Base-by-base conservation (phyloP, 305 asterid species). In the Petunia hybrid region DNA sequence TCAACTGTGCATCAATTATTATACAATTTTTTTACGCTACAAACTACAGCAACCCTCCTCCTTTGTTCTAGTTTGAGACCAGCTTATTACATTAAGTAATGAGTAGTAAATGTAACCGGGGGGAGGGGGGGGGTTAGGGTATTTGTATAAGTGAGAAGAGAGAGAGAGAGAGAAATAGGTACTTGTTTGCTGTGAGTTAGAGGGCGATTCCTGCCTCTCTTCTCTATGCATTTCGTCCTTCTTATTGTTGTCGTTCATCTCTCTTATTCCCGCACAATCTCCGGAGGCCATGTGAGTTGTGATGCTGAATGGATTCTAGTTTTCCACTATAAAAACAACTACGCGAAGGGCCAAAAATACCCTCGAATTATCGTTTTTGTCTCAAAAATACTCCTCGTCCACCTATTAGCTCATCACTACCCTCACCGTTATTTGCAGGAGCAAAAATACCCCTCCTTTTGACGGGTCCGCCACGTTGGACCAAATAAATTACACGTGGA, bases 141-240 rank as follows among this genome's bases (percentile, higher is more conserved):
- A 22, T 22, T n/a, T 10, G 6, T 42, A 41, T 4, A 59, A 35
- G 14, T 8, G 48, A 12, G 38, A 31, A 22, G 1, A 2, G 16
- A 38, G 9, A 22, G 6, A n/a, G 61, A 38, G 13, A 66, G 5
- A 60, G 56, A 41, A n/a, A 31, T 9, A 16, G 65, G 76, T 70
- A 84, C 87, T 84, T 71, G 78, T 82, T 82, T 87, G 85, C 75
- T 76, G 85, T 0, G 82, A 56, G 9, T 31, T 35, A 80, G 82
- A 38, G 2, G 78, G 78, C 1, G 82, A 80, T 2, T 55, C 66
- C 42, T 48, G 80, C 31, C 83, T 65, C 56, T 38, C 73, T 46
- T 45, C 63, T 71, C n/a, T 61, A 39, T 61, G 53, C 22, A 61
- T 62, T 64, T 73, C 77, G 3, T 81, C 69, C n/a, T 39, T 70